Conservation (phyloP, 2,329 filamentous ascomycete genomes). For the Penicillium sp. region DNA sequence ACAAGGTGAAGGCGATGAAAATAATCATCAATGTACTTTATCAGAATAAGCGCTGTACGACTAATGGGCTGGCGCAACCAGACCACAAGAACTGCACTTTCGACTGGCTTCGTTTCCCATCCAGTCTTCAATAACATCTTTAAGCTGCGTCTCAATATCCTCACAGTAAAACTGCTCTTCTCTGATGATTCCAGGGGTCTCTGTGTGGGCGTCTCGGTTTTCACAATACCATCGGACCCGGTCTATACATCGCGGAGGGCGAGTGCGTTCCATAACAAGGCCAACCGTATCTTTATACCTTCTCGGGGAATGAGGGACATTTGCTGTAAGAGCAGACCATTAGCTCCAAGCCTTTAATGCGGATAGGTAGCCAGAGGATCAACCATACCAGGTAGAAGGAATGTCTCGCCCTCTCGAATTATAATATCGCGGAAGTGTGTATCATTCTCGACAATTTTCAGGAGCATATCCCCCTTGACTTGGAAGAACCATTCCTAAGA, state of each 20-base stretch:
- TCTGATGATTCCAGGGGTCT: conserved; percentile 10
- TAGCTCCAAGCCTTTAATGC: not conserved
- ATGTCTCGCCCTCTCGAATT: conserved; percentile 19
- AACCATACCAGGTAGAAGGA: conserved; percentile 15
- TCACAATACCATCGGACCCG: conserved; percentile 73
- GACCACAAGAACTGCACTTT: conserved; percentile 11
- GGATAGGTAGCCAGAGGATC: not conserved
- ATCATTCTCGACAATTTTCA: conserved; percentile 14
- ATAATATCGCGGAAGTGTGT: conserved; percentile 12
- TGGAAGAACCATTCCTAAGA: conserved; percentile 23
- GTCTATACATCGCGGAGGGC: conserved; percentile 69
- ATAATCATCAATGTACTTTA: not conserved
- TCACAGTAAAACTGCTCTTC: conserved; percentile 18
- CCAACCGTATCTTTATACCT: conserved; percentile 85
- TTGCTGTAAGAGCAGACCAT: not conserved
- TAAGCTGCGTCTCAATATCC: conserved; percentile 15
- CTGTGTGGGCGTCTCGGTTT: conserved; percentile 5
- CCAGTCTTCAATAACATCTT: conserved; percentile 15
- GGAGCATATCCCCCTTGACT: conserved; percentile 19
- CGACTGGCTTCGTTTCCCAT: conserved; percentile 12
- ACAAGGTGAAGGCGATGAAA: too few relatives aligned
- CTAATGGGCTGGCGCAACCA: conserved; percentile 6
- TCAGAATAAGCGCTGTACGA: not conserved
- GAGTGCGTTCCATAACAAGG: conserved; percentile 78
- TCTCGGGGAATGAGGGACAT: conserved; percentile 82